These are phyloP conservation scores for Kodamaea kakaduensis DNA, from an alignment of 805 yeast genomes.

Conservation along the genomic window DNA sequence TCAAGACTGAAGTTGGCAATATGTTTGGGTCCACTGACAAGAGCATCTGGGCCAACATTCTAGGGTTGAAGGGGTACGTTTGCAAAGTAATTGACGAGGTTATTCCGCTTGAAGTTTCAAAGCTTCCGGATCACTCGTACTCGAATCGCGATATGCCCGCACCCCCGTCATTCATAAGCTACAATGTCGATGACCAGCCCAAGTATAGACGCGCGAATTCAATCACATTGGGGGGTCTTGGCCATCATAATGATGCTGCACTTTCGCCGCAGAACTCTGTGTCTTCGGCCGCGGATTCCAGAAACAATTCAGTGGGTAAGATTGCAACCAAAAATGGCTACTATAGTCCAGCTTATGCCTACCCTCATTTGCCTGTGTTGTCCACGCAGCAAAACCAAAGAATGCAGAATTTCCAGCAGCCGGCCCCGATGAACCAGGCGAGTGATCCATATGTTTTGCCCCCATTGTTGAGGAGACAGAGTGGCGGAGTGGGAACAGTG, in stretches of 20 bases:
- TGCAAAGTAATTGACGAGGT: slow-evolving; percentile 14
- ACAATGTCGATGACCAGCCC: slow-evolving; percentile 9
- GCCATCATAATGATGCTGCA: background rate
- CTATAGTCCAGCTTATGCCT: slow-evolving; percentile 5
- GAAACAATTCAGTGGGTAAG: slow-evolving; percentile 7
- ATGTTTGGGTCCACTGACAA: slow-evolving; percentile 6
- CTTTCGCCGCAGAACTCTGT: slow-evolving; percentile 6
- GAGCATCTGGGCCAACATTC: slow-evolving; percentile 13
- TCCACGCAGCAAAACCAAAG: slow-evolving; percentile 4
- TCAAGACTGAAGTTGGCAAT: slow-evolving; percentile 10
- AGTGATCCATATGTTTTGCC: slow-evolving; percentile 11
- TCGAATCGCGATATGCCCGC: background rate
- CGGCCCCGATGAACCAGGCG: slow-evolving; percentile 1
- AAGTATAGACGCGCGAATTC: slow-evolving; percentile 17
- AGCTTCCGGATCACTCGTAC: slow-evolving; percentile 2
- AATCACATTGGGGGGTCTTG: slow-evolving; percentile 16
- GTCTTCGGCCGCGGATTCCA: slow-evolving; percentile 2
- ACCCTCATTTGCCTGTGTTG: slow-evolving; percentile 3
- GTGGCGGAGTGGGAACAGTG: background rate
- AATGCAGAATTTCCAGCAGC: slow-evolving; percentile 2
- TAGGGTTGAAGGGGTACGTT: slow-evolving; percentile 15
- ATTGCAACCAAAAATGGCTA: slow-evolving; percentile 1
- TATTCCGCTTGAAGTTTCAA: slow-evolving; percentile 6
- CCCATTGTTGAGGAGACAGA: slow-evolving; percentile 9
- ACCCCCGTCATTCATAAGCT: slow-evolving; percentile 8